These are phyloP conservation scores for Flaveria robusta DNA, from an alignment of 129 eudicot genomes.

Conservation along the genomic window DNA sequence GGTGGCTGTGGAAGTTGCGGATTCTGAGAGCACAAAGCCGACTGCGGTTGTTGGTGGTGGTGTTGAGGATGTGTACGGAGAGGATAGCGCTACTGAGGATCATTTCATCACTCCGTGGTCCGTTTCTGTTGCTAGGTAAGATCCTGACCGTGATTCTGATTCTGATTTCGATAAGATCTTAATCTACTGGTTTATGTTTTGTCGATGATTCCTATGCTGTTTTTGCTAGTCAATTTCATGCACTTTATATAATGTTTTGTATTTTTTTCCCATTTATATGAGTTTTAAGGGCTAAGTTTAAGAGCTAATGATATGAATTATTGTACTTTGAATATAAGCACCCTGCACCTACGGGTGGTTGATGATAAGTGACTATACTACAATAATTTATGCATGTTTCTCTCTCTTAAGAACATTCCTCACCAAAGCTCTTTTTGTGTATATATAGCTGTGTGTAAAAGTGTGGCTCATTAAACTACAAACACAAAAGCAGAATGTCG, in stretches of 20 bases:
- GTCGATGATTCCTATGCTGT: constrained; percentile 34
- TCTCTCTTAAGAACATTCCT: background rate
- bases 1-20: constrained; percentile 30
- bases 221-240: background rate
- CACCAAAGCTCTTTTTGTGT: background rate
- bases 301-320: background rate
- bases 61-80: constrained; percentile 46
- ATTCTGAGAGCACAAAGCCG: constrained; percentile 16
- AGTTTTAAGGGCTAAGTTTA: constrained; percentile 1
- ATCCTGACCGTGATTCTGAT: background rate
- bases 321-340: background rate
- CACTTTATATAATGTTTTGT: background rate
- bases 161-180: background rate
- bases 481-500: constrained; percentile 9
- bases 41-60: constrained; percentile 41
- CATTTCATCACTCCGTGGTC: constrained; percentile 49
- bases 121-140: constrained; percentile 42
- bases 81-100: constrained; percentile 44
- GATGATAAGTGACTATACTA: background rate
- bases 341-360: background rate
- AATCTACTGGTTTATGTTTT: background rate
- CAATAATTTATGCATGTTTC: background rate
- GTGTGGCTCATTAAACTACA: constrained; percentile 12
- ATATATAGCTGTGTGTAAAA: background rate
- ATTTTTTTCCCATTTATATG: background rate